Evolutionary conservation across 139 green algal genomes (phyloP).

Genomic region (Chlamydomonas urium): DNA sequence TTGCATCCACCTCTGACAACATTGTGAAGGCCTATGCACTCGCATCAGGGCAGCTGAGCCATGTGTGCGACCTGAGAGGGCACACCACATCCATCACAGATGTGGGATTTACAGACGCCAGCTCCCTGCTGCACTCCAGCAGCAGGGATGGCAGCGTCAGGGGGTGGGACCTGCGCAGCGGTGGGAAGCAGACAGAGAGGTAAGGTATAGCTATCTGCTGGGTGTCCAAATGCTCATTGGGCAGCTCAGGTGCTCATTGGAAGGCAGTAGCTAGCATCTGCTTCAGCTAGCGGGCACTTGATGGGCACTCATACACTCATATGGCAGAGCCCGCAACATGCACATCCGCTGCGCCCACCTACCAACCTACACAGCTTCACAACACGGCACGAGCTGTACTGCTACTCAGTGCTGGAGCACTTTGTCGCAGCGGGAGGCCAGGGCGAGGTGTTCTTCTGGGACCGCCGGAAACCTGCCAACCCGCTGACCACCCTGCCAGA

Average conservation of each 20-base stretch:
- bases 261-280: no score
- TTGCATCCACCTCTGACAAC: constrained; percentile 52
- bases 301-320: background rate
- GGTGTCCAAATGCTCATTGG: no score
- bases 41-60: constrained; percentile 27
- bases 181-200: constrained; percentile 27
- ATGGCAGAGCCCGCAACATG: background rate
- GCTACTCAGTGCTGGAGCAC: constrained; percentile 32
- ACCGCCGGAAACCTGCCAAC: constrained; percentile 42
- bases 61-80: constrained; percentile 46
- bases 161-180: constrained; percentile 58
- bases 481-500: constrained; percentile 55
- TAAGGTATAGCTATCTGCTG: no score
- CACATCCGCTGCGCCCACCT: background rate
- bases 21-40: constrained; percentile 53
- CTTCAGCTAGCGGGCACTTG: background rate
- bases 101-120: constrained; percentile 36
- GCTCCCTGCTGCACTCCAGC: constrained; percentile 50
- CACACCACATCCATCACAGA: constrained; percentile 47
- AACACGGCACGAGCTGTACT: constrained; percentile 40
- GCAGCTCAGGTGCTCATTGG: no score
- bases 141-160: constrained; percentile 54
- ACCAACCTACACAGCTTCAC: constrained; percentile 4
- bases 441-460: constrained; percentile 75
- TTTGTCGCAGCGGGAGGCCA: constrained; percentile 58